Percentiles rank a stretch among this genome's conserved stretches.
These are phyloP conservation scores for Lentinula sp. DNA, from an alignment of 768 basidiomycete genomes.

Conservation along the genomic window DNA sequence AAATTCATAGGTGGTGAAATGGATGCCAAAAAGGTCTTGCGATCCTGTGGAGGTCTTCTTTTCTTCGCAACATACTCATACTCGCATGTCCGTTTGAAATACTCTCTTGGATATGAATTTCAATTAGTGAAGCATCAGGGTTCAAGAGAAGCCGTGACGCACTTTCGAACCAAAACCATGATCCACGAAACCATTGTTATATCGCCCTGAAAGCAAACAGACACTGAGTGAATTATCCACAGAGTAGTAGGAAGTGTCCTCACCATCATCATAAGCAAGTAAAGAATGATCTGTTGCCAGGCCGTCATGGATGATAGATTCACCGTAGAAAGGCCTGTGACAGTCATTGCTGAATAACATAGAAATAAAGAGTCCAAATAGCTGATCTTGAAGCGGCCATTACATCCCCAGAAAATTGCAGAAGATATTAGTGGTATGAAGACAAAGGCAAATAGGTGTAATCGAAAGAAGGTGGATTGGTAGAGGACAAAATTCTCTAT, in stretches of 20 bases:
- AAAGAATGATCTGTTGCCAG: conserved; percentile 46
- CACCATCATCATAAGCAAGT: conserved; percentile 47
- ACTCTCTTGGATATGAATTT: conserved; percentile 24
- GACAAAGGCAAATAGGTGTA: conserved; percentile 44
- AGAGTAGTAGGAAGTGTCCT: conserved; percentile 7
- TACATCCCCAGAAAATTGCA: conserved; percentile 61
- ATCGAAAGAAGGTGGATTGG: conserved; percentile 46
- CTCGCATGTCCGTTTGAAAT: conserved; percentile 30
- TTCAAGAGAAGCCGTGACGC: conserved; percentile 4
- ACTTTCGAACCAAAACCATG: conserved; percentile 63
- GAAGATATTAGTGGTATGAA: conserved; percentile 55
- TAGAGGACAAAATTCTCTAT: conserved; percentile 6
- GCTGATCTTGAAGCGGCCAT: conserved; percentile 43
- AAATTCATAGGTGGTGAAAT: conserved; percentile 26
- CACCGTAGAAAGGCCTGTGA: conserved; percentile 40
- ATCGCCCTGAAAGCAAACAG: conserved; percentile 27
- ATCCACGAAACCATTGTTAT: conserved; percentile 54
- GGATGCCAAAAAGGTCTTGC: conserved; percentile 22
- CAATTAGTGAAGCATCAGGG: background rate
- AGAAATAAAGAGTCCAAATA: conserved; percentile 57
- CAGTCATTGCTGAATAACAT: conserved; percentile 55
- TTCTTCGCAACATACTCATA: conserved; percentile 31
- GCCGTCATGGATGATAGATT: conserved; percentile 43
- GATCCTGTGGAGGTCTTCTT: conserved; percentile 12
- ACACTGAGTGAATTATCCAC: background rate